Evolutionary conservation across 1,284 basidiomycete species (phyloP), one percentile per base, ranked within the genome.

Genomic region (Ustilago sp.): DNA sequence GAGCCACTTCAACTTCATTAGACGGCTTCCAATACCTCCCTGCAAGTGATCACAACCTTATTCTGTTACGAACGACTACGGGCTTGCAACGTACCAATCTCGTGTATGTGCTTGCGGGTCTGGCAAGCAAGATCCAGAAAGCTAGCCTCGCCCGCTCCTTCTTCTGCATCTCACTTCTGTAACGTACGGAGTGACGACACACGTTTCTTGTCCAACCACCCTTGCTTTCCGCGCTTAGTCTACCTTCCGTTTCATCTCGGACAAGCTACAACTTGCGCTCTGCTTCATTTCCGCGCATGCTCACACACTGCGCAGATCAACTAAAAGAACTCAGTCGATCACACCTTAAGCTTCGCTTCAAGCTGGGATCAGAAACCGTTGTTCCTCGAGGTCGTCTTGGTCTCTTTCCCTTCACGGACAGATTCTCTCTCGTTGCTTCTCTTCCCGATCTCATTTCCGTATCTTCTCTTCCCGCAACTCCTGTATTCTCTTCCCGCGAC

Each of bases 341-440:
- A 45, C 43, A 45, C 43, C 43, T 45, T 45, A 45, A 45, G n/a
- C 39, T 19, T 45, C 43, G 43, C n/a, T 45, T 45, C 11, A 8
- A 8, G n/a, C n/a, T 8, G n/a, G 17, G 1, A 19, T 45, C 43
- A 45, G 43, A 19, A n/a, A 45, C 43, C n/a, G 43, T 4, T 45
- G 7, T 28, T 50, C 0, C 28, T 32, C 48, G 15, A 32, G 23
- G 11, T 50, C 48, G 48, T 50, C 48, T 50, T 13, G 23, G 13
- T 13, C 48, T 32, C n/a, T 13, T 12, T 50, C 5, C 13, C 28
- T 19, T 19, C 11, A 8, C 3, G 43, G n/a, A 45, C n/a, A 15
- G 7, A 7, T 45, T 45, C 36, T 38, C 43, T 0, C 31, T 50
- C 48, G 9, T 23, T 28, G 12, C 15, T 19, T 48, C 45, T 48